A percentile compares a stretch with the other conserved stretches of the same genome.
Conservation (phyloP, 1,139 yeast genomes). For the Diutina neorugosa region DNA sequence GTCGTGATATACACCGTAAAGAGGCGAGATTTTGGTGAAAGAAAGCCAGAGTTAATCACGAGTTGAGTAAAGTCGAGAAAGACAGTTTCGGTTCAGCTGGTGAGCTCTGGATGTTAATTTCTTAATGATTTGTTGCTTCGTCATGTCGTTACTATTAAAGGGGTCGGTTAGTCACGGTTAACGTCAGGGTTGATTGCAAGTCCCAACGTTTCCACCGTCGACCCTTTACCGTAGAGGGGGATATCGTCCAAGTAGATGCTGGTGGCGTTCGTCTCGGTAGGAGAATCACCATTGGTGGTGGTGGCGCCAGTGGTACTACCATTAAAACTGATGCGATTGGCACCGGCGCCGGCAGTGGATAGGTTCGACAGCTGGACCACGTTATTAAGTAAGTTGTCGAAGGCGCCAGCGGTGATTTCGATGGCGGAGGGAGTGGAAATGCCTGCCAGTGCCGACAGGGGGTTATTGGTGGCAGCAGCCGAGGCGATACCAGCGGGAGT, state of each 20-base stretch:
- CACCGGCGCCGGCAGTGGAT: neutral
- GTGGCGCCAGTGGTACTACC: neutral
- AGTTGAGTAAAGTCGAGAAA: no score
- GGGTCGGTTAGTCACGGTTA: constrained; percentile 3
- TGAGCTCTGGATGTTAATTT: no score
- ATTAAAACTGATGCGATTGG: neutral
- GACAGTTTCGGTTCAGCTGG: no score
- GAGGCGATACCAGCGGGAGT: neutral
- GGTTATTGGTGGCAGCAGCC: neutral
- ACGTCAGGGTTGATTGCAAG: constrained; percentile 16
- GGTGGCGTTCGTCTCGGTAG: constrained; percentile 11
- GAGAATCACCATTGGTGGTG: neutral
- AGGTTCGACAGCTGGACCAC: constrained; percentile 10
- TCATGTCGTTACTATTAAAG: neutral
- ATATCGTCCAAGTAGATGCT: constrained; percentile 26
- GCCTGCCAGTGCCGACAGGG: neutral
- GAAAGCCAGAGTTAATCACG: no score
- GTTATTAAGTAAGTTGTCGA: constrained; percentile 19
- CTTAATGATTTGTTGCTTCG: no score
- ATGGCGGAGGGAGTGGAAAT: constrained; percentile 5
- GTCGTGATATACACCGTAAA: no score
- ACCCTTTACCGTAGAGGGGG: constrained; percentile 28
- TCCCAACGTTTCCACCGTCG: constrained; percentile 27
- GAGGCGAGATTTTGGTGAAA: no score
- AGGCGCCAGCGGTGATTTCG: constrained; percentile 19